Evolutionary conservation across 805 yeast genomes (phyloP), one percentile per base, ranked within the genome.

Genomic region (Grigorovia jiainica): DNA sequence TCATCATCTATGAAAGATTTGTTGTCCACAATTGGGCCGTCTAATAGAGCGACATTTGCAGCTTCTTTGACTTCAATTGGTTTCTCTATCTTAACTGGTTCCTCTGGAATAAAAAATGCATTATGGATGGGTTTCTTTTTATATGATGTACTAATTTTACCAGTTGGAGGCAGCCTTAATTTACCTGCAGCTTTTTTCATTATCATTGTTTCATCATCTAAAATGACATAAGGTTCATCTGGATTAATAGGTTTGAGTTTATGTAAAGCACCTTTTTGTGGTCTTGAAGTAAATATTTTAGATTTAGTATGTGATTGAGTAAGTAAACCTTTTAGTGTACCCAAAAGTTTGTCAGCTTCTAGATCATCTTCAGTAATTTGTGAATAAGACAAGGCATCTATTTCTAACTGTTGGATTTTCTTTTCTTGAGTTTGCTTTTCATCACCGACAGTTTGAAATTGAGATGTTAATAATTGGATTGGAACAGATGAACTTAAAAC

Each of bases 101-200:
- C 53, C 36, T 69, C 73, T 13, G 67, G 65, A 10, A 82, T 56
- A 49, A 81, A 72, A 53, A 73, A 82, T 0, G 82, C 69, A 34
- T 60, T 68, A 0, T 74, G 66, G 5, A 77, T 62, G 10, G 72
- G 55, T 51, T 75, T 81, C 63, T 80, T 86, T 65, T 80, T 86
- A 63, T 86, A 87, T 5, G 75, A 63, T 1, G 76, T 72, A 4
- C 82, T 63, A 30, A 89, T 83, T 60, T 82, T 87, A 30, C 96
- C 96, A 24, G 86, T 83, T 6, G 96, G 95, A 10, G 97, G 95
- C 39, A 92, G 66, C 53, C 87, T 80, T 1, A 95, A 82, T 49
- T 89, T 71, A 23, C 72, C 71, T 47, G 79, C 79, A 13, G 57
- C 52, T 43, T 89, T 71, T 54, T 85, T 87, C 43, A 79, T 77